Evolutionary conservation across 371 early-diverging fungal genomes (phyloP), one percentile per base, ranked within the genome.

Genomic region (Rhizopus sp.): DNA sequence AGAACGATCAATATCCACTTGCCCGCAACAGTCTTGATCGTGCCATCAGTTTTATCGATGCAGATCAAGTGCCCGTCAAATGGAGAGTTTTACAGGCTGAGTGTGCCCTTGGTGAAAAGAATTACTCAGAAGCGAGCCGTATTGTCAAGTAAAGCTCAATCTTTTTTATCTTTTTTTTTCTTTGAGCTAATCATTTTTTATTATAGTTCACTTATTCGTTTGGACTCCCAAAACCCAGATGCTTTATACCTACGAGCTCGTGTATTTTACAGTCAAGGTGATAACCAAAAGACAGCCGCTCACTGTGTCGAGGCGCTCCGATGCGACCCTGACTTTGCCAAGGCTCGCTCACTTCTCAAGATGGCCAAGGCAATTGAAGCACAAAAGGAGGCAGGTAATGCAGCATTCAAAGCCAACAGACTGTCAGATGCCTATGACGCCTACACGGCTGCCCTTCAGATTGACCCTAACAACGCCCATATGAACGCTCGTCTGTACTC

Each of bases 71-170:
- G 10, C 83, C 87, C n/a, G n/a, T 73, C 23, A 84, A 84, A 60
- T 93, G 92, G 93, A 67, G 80, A 57, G 61, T 90, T 31, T 73
- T 84, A 68, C 80, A 86, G 23, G 90, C 85, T n/a, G 87, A 92
- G 53, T 82, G 82, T 63, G 76, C 92, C 51, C 63, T 90, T 13
- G 89, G 85, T 16, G 78, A 81, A 57, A 78, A 85, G 60, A 87
- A 88, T 17, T 78, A 82, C 47, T 83, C 77, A 13, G 91, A 88
- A 59, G 91, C 92, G 12, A 78, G 82, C 38, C 76, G 81, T 30
- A 73, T 90, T 30, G 85, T 76, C 47, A 77, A 73, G 77, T 77
- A 66, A 66, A 62, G 15, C 7, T 46, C 29, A 0, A 46, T 23
- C 29, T 46, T 37, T 37, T 12, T 6, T 42, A 10, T 37, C 29